phyloP scores from a whole-genome alignment of 2,329 filamentous ascomycete species.

The Aureobasidium sp. region DNA sequence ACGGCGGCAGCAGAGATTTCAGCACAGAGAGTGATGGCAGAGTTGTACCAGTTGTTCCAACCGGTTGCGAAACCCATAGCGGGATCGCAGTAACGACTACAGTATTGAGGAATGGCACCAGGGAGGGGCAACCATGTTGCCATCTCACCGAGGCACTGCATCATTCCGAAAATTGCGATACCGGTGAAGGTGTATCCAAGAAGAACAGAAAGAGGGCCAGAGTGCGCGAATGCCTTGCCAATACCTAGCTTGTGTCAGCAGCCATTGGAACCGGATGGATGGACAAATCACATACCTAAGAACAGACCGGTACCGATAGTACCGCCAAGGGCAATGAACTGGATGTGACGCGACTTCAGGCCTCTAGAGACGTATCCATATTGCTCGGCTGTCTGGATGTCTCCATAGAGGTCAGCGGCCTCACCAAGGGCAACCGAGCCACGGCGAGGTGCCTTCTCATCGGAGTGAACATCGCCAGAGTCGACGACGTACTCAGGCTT shows the following conservation, averaged over 20 bases:
- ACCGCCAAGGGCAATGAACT: conserved; percentile 54
- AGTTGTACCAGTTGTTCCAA: conserved; percentile 42
- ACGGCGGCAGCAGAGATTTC: conserved; percentile 62
- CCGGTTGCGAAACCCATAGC: conserved; percentile 34
- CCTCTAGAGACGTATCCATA: conserved; percentile 47
- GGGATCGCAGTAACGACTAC: conserved; percentile 20
- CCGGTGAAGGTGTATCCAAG: conserved; percentile 17
- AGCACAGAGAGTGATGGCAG: conserved; percentile 43
- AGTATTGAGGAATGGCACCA: conserved; percentile 22
- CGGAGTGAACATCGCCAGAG: not conserved
- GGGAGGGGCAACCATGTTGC: conserved; percentile 35
- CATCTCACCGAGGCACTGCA: conserved; percentile 39
- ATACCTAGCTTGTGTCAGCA: too few relatives aligned
- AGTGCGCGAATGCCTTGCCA: conserved; percentile 19
- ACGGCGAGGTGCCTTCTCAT: conserved; percentile 16
- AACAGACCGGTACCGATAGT: conserved; percentile 38
- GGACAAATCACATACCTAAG: too few relatives aligned
- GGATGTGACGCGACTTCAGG: conserved; percentile 49
- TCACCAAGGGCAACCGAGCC: conserved; percentile 32
- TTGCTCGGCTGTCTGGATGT: conserved; percentile 44
- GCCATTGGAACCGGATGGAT: too few relatives aligned
- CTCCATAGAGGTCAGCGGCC: conserved; percentile 48
- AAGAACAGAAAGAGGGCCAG: conserved; percentile 14
- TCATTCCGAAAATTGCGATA: conserved; percentile 33
- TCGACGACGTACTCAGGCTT: conserved; percentile 16